Base-by-base conservation (phyloP, 225 moss, liverwort and hornwort genomes). In the Polytrichum commune region DNA sequence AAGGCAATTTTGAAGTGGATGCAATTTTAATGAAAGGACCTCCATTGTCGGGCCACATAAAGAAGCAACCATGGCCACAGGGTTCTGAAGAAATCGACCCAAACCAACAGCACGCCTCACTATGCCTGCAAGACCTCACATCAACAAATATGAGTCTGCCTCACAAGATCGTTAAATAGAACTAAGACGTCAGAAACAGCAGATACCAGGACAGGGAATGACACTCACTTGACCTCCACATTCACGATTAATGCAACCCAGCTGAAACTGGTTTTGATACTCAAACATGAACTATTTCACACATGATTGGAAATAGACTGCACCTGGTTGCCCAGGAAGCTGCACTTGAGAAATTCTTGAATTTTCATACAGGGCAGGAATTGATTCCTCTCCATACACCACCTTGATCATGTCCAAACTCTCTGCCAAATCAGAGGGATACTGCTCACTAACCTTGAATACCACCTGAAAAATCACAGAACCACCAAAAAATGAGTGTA, bases 21-120 rank as follows among this genome's bases (percentile, higher is more conserved):
- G 91, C 64, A 98, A 84, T 69, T 73, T 83, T 60, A 98, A 77
- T 33, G 98, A 98, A 46, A 95, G 89, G 55, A 98, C 84, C 83
- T 98, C 98, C 78, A 85, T 92, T 29, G 75, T 70, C 54, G 98
- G 95, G 53, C 95, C 95, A 82, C 98, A 98, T 65, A 98, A 81
- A 63, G 93, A 91, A 46, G 95, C 93, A 62, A 98, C 75, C 95
- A 95, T 93, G 33, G 93, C 90, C 73, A 98, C 79, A 33, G 98
- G 98, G 75, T 95, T 98, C 67, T 98, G 98, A 75, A 98, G 79
- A 74, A 87, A 93, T 66, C 98, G 91, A 69, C 95, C 98, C 67
- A 98, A 89, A 54, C 90, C 98, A 73, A 98, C 98, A 28, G 98
- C 95, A 77, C 98, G 91, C 74, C 98, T 87, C 38, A 98, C 98